phyloP scores from a whole-genome alignment of 257 asterid genomes.

The Ilex asprella region DNA sequence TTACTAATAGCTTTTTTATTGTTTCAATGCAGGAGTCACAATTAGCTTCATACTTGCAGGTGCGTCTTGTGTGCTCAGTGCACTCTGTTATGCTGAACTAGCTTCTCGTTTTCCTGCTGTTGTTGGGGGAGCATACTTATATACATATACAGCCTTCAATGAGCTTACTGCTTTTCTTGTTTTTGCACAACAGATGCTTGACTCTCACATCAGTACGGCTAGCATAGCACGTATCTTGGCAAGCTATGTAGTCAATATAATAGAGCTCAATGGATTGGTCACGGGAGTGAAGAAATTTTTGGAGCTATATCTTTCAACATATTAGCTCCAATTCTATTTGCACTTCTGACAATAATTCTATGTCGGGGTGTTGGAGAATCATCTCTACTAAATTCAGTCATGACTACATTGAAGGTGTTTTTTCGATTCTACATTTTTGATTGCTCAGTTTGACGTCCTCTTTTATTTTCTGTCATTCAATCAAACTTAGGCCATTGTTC shows the following conservation, averaged over 20 bases:
- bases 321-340: conserved; percentile 75
- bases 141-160: conserved; percentile 88
- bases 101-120: conserved; percentile 98
- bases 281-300: conserved; percentile 56
- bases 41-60: conserved; percentile 89
- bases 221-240: conserved; percentile 97
- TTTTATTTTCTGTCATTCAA: not conserved
- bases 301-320: conserved; percentile 66
- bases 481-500: not conserved
- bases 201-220: conserved; percentile 96
- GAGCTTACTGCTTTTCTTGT: conserved; percentile 95
- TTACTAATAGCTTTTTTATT: conserved; percentile 11
- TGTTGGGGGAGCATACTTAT: conserved; percentile 95
- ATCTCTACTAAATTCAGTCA: conserved; percentile 62
- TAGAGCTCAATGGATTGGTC: conserved; percentile 95
- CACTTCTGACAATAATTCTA: conserved; percentile 63
- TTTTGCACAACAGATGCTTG: conserved; percentile 87
- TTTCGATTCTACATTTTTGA: conserved; percentile 9
- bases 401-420: conserved; percentile 77
- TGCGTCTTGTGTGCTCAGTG: conserved; percentile 74
- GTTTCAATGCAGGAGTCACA: conserved; percentile 67
- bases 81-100: conserved; percentile 87
- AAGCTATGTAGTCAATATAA: conserved; percentile 55
- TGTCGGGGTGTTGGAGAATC: conserved; percentile 96
- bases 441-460: not conserved